phyloP scores from a whole-genome alignment of 2,329 filamentous ascomycete genomes.

The Calonectria henricotiae region DNA sequence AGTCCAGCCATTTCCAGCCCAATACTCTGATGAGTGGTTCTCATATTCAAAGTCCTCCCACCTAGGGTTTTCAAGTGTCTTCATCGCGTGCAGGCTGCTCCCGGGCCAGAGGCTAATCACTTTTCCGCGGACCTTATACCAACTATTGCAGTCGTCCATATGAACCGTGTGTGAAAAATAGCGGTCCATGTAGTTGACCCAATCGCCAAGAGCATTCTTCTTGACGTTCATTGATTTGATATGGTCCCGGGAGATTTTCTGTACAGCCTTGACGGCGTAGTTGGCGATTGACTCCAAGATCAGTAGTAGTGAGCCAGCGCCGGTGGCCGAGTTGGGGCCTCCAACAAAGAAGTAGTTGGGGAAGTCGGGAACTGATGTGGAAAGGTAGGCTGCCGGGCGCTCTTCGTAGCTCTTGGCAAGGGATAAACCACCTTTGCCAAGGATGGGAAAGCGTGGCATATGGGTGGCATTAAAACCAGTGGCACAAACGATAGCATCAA shows the following conservation, averaged over 20 bases:
- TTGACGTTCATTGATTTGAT: conserved; percentile 14
- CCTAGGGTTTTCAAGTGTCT: not conserved
- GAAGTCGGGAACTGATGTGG: not conserved
- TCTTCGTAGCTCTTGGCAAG: not conserved
- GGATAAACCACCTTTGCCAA: not conserved
- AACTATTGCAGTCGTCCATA: conserved; percentile 9
- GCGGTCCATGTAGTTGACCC: conserved; percentile 1
- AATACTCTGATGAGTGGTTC: not conserved
- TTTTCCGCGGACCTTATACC: conserved; percentile 7
- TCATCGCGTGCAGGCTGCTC: conserved; percentile 10
- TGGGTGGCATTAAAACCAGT: conserved; percentile 4
- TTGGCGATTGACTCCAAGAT: conserved; percentile 13
- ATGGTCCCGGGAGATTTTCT: conserved; percentile 1
- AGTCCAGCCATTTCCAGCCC: conserved; percentile 8
- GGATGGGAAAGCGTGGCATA: conserved; percentile 9
- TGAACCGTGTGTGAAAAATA: not conserved
- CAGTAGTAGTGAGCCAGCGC: not conserved
- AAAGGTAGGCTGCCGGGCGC: not conserved
- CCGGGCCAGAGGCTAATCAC: not conserved
- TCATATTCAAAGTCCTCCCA: conserved; percentile 15
- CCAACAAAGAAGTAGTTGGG: conserved; percentile 17
- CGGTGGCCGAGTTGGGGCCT: not conserved
- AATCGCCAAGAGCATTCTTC: not conserved
- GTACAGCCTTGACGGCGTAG: not conserved
- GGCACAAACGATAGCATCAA: conserved; percentile 8